A percentile compares a stretch with the other conserved stretches of the same genome.
Evolutionary conservation across 2,329 filamentous ascomycete species (phyloP).

Genomic region (Venturia aucupariae): DNA sequence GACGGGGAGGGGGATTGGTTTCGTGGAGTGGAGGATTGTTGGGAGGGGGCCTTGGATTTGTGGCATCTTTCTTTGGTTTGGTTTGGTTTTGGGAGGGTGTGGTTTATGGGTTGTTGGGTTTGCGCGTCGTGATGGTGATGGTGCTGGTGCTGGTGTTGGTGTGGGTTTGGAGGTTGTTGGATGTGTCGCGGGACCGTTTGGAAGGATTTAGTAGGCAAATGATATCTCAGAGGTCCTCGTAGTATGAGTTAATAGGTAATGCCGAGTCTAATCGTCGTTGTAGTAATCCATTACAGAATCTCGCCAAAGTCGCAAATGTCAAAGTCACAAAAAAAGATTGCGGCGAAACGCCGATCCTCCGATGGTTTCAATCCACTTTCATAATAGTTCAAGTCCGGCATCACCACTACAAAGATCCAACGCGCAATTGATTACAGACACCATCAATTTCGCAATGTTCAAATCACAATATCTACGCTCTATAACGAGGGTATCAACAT

Average conservation of each 20-base stretch:
- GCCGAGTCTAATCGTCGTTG: not conserved
- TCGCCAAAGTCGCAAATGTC: not conserved
- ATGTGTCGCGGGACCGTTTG: not conserved
- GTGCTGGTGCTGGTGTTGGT: not conserved
- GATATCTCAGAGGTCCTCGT: not conserved
- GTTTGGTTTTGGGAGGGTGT: not conserved
- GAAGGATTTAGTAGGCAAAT: not conserved
- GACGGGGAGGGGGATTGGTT: constrained; percentile 24
- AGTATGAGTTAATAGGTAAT: not conserved
- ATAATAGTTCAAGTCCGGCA: not conserved
- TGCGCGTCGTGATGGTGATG: too few species aligned
- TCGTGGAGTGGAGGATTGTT: constrained; percentile 24
- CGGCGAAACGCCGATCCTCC: not conserved
- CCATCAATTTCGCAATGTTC: not conserved
- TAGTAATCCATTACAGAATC: not conserved
- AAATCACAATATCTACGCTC: not conserved
- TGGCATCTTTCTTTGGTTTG: constrained; percentile 23
- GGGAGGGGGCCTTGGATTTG: constrained; percentile 29
- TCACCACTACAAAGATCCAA: not conserved
- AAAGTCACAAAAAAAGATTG: not conserved
- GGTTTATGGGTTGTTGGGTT: not conserved
- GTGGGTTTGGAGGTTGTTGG: not conserved
- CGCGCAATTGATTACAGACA: not conserved
- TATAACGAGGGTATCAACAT: not conserved
- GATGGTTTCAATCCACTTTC: not conserved